Evolutionary conservation across 2,329 filamentous ascomycete species (phyloP), one percentile per base, ranked within the genome.

Genomic region (Cercospora beticola): DNA sequence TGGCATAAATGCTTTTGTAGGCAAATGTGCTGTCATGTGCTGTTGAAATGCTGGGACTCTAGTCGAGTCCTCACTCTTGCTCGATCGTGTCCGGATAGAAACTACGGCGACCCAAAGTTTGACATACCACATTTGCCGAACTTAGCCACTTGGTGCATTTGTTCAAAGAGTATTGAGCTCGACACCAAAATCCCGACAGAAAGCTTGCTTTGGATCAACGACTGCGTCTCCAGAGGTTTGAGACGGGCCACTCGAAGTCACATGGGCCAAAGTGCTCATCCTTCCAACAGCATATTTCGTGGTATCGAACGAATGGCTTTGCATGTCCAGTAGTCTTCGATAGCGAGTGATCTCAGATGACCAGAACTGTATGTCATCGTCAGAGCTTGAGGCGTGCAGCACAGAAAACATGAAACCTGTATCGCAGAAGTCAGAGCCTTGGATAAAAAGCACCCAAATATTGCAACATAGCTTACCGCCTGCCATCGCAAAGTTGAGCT

Each of bases 381-480:
- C 71, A 5, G 71, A 63, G 8, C 70, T 62, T 16, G 68, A 71
- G 4, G 68, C 70, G 1, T 73, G 61, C 16, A 74, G 68, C 72
- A 74, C 73, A 7, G 67, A 65, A 62, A 73, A 73, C 70, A 74
- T 72, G 70, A 73, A 74, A n/a, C 72, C 67, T 62, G 64, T 9
- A 70, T 68, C 12, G 69, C 63, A 33, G 52, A 59, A 2, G 14
- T 65, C 12, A 59, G 33, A 28, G 54, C 7, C 54, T 4, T 14
- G 5, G 5, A 52, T 7, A 10, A 23, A 7, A 21, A 4, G 2
- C 10, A 12, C 12, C 14, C 5, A 21, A 5, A 21, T 23, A 16
- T 4, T 12, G 18, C 18, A 52, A 3, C 18, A 14, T 46, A 12
- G 12, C 63, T n/a, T 56, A 59, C 63, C 65, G 10, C 49, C 65